Evolutionary conservation across 495 filamentous ascomycete species (phyloP), one percentile per base, ranked within the genome.

Genomic region (Hyaloscypha finlandica): DNA sequence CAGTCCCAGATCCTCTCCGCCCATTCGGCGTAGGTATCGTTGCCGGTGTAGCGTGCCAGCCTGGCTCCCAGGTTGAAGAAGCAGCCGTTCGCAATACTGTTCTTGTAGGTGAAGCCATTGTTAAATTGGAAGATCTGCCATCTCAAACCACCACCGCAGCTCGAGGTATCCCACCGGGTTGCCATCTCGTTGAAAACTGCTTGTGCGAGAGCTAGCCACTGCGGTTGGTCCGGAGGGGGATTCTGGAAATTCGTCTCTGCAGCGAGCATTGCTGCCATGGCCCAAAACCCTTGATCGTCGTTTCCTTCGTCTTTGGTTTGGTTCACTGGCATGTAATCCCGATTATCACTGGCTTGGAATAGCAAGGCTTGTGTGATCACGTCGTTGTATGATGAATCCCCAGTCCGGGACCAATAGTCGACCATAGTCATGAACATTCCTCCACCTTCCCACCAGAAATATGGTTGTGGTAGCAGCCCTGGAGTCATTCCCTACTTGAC

Each of bases 91-190:
- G 89, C 86, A 66, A 91, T 85, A 25, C 88, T 83, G 75, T 92
- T 94, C 73, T 91, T 91, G 65, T 88, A 86, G 37, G 86, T 83
- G 71, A 90, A 94, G 11, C 92, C 92, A 11, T 81, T 85, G 77
- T 93, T 91, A 70, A 87, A 90, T 11, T 84, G 77, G 74, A 85
- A 90, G 59, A 92, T 90, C 80, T 95, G 92, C 92, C 92, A 94
- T 64, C 86, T 81, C 70, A 97, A 70, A 0, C 92, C 93, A 51
- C 92, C 91, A 70, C 92, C 92, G 70, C 92, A 81, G 91, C 31
- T 79, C 77, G 6, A 79, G 76, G 0, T 72, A 74, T 73, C 94
- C 89, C 86, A 91, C 93, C 14, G 83, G 0, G 78, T 5, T 88
- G 81, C 84, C 65, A 88, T 87, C 66, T 86, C 84, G 74, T 92